These are phyloP conservation scores for Mucor velutinosus DNA, from an alignment of 371 early-diverging fungal genomes.

Conservation along the genomic window DNA sequence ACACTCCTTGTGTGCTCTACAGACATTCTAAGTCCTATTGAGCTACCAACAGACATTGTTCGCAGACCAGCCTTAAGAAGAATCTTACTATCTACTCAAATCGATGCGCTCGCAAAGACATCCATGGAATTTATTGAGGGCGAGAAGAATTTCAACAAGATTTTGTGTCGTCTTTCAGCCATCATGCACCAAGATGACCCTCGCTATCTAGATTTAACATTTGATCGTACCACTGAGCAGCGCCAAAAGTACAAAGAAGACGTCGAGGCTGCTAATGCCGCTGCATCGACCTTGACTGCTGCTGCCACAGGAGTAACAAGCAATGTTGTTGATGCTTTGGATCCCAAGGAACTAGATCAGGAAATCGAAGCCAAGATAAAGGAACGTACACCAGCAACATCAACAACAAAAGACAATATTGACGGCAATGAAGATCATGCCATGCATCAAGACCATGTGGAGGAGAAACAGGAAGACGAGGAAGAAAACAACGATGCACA, in stretches of 20 bases:
- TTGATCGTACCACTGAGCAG: constrained; percentile 43
- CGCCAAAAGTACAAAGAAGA: constrained; percentile 30
- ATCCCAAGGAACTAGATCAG: constrained; percentile 16
- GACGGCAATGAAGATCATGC: not conserved
- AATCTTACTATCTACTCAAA: constrained; percentile 47
- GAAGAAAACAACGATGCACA: not conserved
- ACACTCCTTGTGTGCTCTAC: not conserved
- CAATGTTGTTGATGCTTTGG: constrained; percentile 18
- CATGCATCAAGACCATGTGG: constrained; percentile 4
- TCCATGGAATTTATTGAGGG: constrained; percentile 59
- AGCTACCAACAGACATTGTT: constrained; percentile 54
- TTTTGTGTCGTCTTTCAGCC: constrained; percentile 48
- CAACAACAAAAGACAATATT: not conserved
- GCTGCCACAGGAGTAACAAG: constrained; percentile 1
- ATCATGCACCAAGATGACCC: constrained; percentile 57
- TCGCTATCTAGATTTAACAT: constrained; percentile 44
- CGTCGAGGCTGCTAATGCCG: constrained; percentile 21
- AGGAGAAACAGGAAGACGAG: constrained; percentile 11
- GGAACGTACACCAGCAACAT: not conserved
- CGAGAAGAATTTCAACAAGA: constrained; percentile 54
- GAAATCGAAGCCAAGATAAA: constrained; percentile 13
- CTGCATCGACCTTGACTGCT: constrained; percentile 14
- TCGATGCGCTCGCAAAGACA: constrained; percentile 42
- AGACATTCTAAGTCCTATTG: constrained; percentile 57
- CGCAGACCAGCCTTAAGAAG: constrained; percentile 48